phyloP scores from a whole-genome alignment of 768 basidiomycete genomes.

The Podaxis carcinomalis region DNA sequence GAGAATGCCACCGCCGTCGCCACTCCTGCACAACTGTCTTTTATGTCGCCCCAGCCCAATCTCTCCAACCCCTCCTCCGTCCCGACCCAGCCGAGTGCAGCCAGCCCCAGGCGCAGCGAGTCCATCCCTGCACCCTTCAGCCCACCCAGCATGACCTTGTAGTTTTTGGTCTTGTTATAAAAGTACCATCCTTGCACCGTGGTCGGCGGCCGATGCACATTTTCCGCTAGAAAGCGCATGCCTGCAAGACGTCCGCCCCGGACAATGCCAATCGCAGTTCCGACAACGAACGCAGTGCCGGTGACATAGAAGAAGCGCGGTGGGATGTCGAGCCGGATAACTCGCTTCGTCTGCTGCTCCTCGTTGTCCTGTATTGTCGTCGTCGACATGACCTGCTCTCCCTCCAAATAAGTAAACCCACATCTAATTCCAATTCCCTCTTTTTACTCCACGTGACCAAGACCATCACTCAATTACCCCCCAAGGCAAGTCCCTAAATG shows the following conservation, averaged over 20 bases:
- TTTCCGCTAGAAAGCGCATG: constrained; percentile 86
- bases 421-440: neutral
- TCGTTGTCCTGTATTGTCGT: constrained; percentile 12
- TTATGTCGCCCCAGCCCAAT: constrained; percentile 34
- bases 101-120: constrained; percentile 40
- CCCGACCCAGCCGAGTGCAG: constrained; percentile 39
- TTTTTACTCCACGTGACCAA: neutral
- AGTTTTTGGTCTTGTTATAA: constrained; percentile 96
- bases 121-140: constrained; percentile 63
- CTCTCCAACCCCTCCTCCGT: constrained; percentile 37
- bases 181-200: constrained; percentile 93
- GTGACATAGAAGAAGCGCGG: constrained; percentile 62
- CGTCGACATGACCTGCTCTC: constrained; percentile 8
- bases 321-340: constrained; percentile 40
- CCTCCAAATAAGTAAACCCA: neutral
- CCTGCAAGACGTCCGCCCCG: constrained; percentile 69
- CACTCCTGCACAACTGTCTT: constrained; percentile 57
- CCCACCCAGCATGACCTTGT: constrained; percentile 71
- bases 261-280: constrained; percentile 66
- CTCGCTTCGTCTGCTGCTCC: constrained; percentile 14
- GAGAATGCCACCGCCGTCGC: constrained; percentile 61
- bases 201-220: constrained; percentile 80
- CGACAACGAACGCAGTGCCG: constrained; percentile 52
- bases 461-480: neutral
- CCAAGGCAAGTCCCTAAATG: neutral